Base-by-base conservation (phyloP, 2,329 filamentous ascomycete genomes). In the Fusarium lyarnte region DNA sequence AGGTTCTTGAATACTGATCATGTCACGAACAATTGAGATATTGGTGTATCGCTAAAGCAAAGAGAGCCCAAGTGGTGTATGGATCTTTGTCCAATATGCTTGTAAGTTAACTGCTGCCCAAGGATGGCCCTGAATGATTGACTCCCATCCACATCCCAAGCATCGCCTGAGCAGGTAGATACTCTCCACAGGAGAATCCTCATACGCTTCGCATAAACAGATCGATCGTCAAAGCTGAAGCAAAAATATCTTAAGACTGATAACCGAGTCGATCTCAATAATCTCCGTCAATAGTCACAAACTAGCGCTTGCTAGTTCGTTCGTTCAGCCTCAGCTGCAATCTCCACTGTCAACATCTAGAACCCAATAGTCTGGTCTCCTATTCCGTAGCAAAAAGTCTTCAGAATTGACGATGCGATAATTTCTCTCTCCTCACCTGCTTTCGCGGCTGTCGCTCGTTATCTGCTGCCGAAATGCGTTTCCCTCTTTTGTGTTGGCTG, bases 361-460 rank as follows among this genome's bases (percentile, higher is more conserved):
- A 64, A 31, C 1, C 31, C 61, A 49, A 63, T 63, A 45, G 58
- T 39, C 3, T 0, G 1, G 8, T 63, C 61, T 42, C 45, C 58
- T 53, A 63, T 45, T 39, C 17, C 3, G 4, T 17, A 11, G 19
- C 16, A 6, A 52, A 14, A 27, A 23, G 6, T 21, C 33, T 53
- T 19, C 5, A 47, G 3, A 13, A 17, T 47, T n/a, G 14, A 27
- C 6, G 1, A 10, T 25, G 23, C 4, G 4, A 2, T 43, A 3
- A 2, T 8, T 1, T 3, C 4, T 7, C 8, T 25, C n/a, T 41
- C 9, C 8, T n/a, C 14, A 6, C 17, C 29, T 19, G 33, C 10
- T 35, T 46, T 63, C 6, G 33, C 21, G 29, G 27, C 13, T 21
- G 21, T 17, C 59, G 1, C 35, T 65, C 41, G 9, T n/a, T 23